Base-by-base conservation (phyloP, 78 protist species). In the Dictyostelium brefeldianum region DNA sequence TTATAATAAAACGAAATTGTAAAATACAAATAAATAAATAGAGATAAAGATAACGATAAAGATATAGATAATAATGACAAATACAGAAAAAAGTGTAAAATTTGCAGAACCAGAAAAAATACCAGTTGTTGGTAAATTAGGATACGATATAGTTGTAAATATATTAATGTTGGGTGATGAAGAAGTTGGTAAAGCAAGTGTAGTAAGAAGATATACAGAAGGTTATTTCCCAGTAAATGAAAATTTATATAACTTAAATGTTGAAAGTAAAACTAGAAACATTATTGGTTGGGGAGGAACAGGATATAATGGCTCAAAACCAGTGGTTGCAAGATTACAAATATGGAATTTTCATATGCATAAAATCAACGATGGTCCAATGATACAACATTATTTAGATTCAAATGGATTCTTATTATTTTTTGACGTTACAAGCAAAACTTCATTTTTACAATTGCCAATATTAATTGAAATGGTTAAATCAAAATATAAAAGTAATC, bases 121-220 rank as follows among this genome's bases (percentile, higher is more conserved):
- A 36, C 43, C 43, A 36, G 43, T 36, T 36, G 43, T 36, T 36
- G 2, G 43, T 36, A 36, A 36, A 36, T 36, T 36, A 59, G 69
- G 25, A 59, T 59, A 59, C 8, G 69, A 59, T n/a, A 59, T 59
- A 7, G n/a, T 59, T 22, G 25, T 59, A 59, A 59, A 59, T 59
- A 59, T 59, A n/a, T 29, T 59, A 4, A 59, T 59, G 69, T 59
- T 59, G 14, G 69, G 69, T 59, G 69, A 59, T 59, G 69, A 59
- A 59, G 69, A 59, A 59, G 69, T 59, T 22, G 69, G 69, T 59
- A 59, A 59, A 59, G 69, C 31, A 22, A 59, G 69, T 59, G 69
- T 59, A 1, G 29, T 29, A n/a, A 18, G 69, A 20, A 59, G 69
- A 59, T 59, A 59, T 59, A 59, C 69, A 59, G 69, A 59, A 59